Conservation (phyloP, 805 yeast genomes). For the Hanseniaspora valbyensis region DNA sequence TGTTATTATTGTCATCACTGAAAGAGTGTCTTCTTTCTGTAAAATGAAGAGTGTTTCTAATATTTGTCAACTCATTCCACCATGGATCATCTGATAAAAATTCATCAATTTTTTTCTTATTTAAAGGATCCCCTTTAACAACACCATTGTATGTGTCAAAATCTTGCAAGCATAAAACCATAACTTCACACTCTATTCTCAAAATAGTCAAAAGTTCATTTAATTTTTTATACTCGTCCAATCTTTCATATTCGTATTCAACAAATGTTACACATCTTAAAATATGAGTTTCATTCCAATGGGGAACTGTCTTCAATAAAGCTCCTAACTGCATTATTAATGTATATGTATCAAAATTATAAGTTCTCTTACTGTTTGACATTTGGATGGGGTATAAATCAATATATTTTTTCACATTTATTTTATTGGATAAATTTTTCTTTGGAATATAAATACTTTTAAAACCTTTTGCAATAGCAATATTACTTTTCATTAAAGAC, state of each 20-base stretch:
- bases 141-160: constrained; percentile 60
- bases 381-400: constrained; percentile 95
- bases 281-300: constrained; percentile 70
- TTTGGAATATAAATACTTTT: constrained; percentile 53
- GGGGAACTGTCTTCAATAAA: constrained; percentile 81
- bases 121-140: constrained; percentile 50
- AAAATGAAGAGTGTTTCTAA: constrained; percentile 33
- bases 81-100: constrained; percentile 57
- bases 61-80: constrained; percentile 65
- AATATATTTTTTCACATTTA: constrained; percentile 40
- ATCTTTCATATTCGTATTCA: constrained; percentile 58
- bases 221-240: constrained; percentile 57
- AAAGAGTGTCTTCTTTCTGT: constrained; percentile 29
- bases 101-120: constrained; percentile 38
- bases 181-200: constrained; percentile 72
- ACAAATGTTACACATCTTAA: constrained; percentile 84
- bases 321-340: constrained; percentile 89
- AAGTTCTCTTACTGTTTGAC: constrained; percentile 75
- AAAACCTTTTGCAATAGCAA: constrained; percentile 90
- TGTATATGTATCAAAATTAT: constrained; percentile 93
- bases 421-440: constrained; percentile 24
- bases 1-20: constrained; percentile 27
- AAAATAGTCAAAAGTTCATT: constrained; percentile 55
- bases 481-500: constrained; percentile 75
- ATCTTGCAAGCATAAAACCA: constrained; percentile 56